Conservation (phyloP, 768 basidiomycete species). For the Lactarius hengduanensis region DNA sequence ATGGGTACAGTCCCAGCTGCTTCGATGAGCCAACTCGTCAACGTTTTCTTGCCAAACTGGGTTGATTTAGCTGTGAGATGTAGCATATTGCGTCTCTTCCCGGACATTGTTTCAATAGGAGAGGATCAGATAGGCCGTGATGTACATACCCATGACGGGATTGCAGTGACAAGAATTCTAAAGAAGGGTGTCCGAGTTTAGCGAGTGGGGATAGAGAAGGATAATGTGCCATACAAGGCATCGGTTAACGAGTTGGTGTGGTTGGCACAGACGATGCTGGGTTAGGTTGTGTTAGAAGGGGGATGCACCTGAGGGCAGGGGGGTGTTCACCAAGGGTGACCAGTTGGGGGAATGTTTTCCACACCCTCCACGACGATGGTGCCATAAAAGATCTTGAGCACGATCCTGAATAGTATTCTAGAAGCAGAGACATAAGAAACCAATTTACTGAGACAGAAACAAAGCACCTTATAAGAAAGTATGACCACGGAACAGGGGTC, state of each 20-base stretch:
- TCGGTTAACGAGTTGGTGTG: constrained; percentile 87
- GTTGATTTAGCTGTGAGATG: constrained; percentile 87
- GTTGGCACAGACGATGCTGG: constrained; percentile 80
- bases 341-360: constrained; percentile 66
- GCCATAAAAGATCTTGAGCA: constrained; percentile 89
- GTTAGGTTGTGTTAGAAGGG: constrained; percentile 7
- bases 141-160: constrained; percentile 59
- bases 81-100: constrained; percentile 71
- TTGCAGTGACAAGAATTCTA: constrained; percentile 71
- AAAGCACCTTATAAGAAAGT: constrained; percentile 61
- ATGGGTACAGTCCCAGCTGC: constrained; percentile 85
- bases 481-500: constrained; percentile 58
- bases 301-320: not conserved
- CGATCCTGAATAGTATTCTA: constrained; percentile 73
- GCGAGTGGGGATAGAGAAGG: not conserved
- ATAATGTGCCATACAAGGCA: constrained; percentile 59
- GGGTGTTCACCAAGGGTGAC: constrained; percentile 63
- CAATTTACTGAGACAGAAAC: not conserved
- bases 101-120: constrained; percentile 1
- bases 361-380: constrained; percentile 82
- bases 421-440: constrained; percentile 2
- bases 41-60: constrained; percentile 77
- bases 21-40: constrained; percentile 90
- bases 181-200: constrained; percentile 1
- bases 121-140: constrained; percentile 13